Evolutionary conservation across 257 asterid genomes (phyloP).

Genomic region (Anisodus acutangulus): DNA sequence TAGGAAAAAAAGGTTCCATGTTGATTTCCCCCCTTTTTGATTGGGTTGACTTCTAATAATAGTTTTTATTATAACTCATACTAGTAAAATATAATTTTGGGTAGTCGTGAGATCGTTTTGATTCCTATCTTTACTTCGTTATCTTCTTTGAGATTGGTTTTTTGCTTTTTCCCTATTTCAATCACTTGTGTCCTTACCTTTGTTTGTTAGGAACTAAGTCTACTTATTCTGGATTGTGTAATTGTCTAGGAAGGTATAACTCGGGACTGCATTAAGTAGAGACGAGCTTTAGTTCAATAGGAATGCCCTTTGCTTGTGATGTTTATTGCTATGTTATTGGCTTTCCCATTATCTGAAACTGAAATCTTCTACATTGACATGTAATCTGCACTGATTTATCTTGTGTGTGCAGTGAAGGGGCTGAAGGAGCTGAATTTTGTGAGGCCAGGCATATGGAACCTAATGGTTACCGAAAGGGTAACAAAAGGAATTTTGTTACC

Average conservation of each 20-base stretch:
- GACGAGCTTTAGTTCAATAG: neutral
- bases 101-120: neutral
- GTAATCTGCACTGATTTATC: neutral
- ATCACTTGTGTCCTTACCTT: neutral
- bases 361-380: constrained; percentile 8
- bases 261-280: neutral
- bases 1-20: neutral
- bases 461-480: constrained; percentile 60
- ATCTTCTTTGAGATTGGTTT: neutral
- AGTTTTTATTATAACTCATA: neutral
- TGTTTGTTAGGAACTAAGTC: neutral
- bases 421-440: constrained; percentile 38
- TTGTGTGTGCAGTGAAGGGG: constrained; percentile 40
- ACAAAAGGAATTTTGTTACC: constrained; percentile 51
- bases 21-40: neutral
- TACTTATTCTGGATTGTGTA: neutral
- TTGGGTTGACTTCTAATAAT: neutral
- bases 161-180: neutral
- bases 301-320: neutral
- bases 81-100: neutral
- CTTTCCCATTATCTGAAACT: neutral
- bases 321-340: neutral
- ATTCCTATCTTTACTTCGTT: neutral
- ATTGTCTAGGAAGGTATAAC: constrained; percentile 7
- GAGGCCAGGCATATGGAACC: constrained; percentile 59